phyloP scores from a whole-genome alignment of 129 eudicot species.

The Saussurea involucrata region DNA sequence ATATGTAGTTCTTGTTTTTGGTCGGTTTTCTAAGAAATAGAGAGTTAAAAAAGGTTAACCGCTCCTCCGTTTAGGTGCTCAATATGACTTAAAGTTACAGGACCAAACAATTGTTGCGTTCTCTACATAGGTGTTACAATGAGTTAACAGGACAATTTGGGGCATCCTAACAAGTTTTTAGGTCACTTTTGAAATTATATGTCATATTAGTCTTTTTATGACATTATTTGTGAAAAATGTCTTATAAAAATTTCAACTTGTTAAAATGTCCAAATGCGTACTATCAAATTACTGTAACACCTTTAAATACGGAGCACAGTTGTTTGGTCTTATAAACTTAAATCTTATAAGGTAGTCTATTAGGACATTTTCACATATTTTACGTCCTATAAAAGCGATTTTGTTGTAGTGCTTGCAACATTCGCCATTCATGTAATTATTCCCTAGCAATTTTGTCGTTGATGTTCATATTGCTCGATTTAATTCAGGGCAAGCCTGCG shows the following conservation, averaged over 20 bases:
- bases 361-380: too few relatives aligned
- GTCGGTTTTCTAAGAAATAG: background rate
- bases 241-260: background rate
- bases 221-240: background rate
- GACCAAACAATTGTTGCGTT: background rate
- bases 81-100: background rate
- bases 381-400: background rate
- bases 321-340: background rate
- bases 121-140: background rate
- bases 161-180: background rate
- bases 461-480: background rate
- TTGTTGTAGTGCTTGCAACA: background rate
- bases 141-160: background rate
- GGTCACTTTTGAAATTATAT: background rate
- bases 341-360: background rate
- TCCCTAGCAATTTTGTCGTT: background rate
- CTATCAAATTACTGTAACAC: background rate
- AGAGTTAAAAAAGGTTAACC: background rate
- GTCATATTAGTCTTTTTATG: background rate
- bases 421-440: background rate
- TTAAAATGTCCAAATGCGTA: too few relatives aligned
- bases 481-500: constrained; percentile 54
- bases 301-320: too few relatives aligned
- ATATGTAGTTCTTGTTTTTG: background rate
- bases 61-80: too few relatives aligned